Evolutionary conservation across 2,329 filamentous ascomycete species (phyloP), one percentile per base, ranked within the genome.

Genomic region (Fusarium sp.): DNA sequence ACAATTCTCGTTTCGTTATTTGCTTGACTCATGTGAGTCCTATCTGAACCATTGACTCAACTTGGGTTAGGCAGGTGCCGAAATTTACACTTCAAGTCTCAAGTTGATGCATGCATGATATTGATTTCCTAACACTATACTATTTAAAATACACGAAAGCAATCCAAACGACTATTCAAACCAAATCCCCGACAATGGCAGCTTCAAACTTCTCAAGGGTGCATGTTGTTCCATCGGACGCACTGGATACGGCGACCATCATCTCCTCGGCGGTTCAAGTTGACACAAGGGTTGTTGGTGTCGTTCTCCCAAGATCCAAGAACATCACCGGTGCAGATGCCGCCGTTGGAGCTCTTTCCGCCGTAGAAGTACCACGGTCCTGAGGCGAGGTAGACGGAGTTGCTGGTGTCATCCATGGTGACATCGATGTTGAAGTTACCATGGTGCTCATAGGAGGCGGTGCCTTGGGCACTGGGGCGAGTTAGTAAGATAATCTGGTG

Each of bases 201-300:
- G 34, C 10, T n/a, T 37, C 18, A 7, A 37, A 12, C 10, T n/a
- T n/a, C 34, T n/a, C 18, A 37, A 37, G 34, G 34, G 34, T 37
- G 34, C 34, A 37, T 37, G 56, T 59, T 59, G 27, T 59, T 59
- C 73, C 68, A 13, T 76, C 81, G 12, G 66, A 70, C 48, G 27
- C 55, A 61, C 37, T 46, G 16, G 29, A 61, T 61, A 9, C 58
- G 58, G 20, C 51, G 58, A 18, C 34, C 22, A 54, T 61, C 58
- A 45, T n/a, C 44, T 29, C 27, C 25, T n/a, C 58, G 37, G 10
- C 20, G 14, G 44, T 61, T 41, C 52, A 61, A 22, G 37, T 61
- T 61, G 24, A 61, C 58, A 40, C 58, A 61, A 9, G 58, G 58
- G 51, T 61, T 29, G 4, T 40, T 25, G 3, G 25, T 20, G 41